Conservation (phyloP, 768 basidiomycete genomes). For the Boletus coccyginus region DNA sequence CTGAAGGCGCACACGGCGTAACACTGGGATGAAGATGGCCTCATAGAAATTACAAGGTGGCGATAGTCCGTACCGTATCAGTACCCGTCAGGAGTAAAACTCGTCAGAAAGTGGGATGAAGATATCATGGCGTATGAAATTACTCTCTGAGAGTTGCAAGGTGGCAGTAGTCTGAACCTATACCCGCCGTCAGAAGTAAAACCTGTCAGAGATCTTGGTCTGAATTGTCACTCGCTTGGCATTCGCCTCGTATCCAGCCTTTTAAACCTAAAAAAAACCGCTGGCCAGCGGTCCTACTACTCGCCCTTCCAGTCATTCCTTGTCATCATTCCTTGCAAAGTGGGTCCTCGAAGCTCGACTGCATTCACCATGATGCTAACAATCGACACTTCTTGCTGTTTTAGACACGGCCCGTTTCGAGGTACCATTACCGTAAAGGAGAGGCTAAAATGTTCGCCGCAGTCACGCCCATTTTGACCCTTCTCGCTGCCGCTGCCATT, state of each 20-base stretch:
- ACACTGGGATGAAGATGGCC: too few species aligned
- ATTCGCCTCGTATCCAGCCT: too few species aligned
- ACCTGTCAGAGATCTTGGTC: not conserved
- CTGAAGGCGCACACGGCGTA: too few species aligned
- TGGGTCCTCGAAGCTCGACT: not conserved
- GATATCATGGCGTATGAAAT: too few species aligned
- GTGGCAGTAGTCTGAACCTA: too few species aligned
- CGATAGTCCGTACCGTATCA: too few species aligned
- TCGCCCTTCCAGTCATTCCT: constrained; percentile 10
- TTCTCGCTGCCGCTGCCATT: constrained; percentile 27
- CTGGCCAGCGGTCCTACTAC: not conserved
- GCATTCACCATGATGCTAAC: not conserved
- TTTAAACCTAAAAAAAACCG: not conserved
- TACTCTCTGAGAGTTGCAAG: too few species aligned
- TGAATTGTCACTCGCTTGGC: not conserved
- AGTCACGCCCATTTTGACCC: constrained; percentile 7
- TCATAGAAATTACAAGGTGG: too few species aligned
- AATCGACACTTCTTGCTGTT: not conserved
- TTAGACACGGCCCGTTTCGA: not conserved
- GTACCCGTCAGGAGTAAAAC: too few species aligned
- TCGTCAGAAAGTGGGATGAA: too few species aligned
- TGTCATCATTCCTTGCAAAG: constrained; percentile 4
- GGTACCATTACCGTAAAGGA: constrained; percentile 5
- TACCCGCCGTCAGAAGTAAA: too few species aligned
- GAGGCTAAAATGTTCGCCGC: constrained; percentile 15